Evolutionary conservation across 345 rosid genomes (phyloP), one percentile per base, ranked within the genome.

Genomic region (Erysimum cheiranthoides): DNA sequence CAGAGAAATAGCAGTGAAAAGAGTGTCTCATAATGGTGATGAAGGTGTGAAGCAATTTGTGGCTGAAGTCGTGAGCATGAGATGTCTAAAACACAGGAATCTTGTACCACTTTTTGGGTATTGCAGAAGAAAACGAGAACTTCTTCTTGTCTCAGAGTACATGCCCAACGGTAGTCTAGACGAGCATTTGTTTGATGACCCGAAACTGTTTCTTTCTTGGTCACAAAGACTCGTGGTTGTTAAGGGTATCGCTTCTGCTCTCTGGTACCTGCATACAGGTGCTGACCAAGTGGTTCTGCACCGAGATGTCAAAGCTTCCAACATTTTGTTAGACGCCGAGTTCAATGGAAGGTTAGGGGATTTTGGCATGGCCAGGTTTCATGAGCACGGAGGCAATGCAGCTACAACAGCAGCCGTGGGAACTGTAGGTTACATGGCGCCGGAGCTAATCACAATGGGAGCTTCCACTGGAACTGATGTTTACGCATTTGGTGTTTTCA

Each of bases 361-460:
- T 81, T 95, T 95, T 25, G 99, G 99, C 12, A 88, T 95, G 16
- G 97, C 99, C 2, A 88, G 90, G 77, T 72, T 95, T 73, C 89
- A 88, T 12, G 97, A 88, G 25, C 97, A 87, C 16, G 97, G 96
- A 27, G 81, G 87, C 6, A 88, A 89, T n/a, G 75, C 78, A 49
- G 81, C 83, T 66, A 90, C 97, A 4, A 92, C 99, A 12, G 85
- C 89, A 27, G 96, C 93, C 0, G 99, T 92, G 4, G 97, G 97
- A 51, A 95, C 99, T 5, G 75, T 94, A 62, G 89, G 87, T 3
- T 84, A 86, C 54, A 62, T 86, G 71, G 89, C 85, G 3, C 89
- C 89, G 1, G 87, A 86, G 74, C 66, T 84, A 17, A 62, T 78
- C 32, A 77, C 73, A 59, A 82, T 75, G 14, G 89, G 87, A 47